phyloP scores from a whole-genome alignment of 768 basidiomycete genomes.

The Cystoderma amianthinum region DNA sequence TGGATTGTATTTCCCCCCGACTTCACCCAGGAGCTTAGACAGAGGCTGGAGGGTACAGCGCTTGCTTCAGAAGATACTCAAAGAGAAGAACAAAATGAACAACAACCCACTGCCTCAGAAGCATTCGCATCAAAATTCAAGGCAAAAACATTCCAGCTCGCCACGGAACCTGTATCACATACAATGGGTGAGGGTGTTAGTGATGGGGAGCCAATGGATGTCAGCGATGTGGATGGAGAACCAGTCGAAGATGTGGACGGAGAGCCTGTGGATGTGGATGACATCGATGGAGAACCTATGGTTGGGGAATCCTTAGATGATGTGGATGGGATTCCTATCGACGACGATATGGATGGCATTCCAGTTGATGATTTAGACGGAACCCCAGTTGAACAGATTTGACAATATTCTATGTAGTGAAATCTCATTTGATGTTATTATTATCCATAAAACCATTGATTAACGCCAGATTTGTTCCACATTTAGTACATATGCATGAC shows the following conservation, averaged over 20 bases:
- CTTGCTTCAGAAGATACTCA: slow-evolving; percentile 18
- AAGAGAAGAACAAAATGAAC: slow-evolving; percentile 19
- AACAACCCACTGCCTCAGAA: slow-evolving; percentile 17
- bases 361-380: slow-evolving; percentile 37
- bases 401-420: no score
- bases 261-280: slow-evolving; percentile 27
- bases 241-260: slow-evolving; percentile 48
- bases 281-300: slow-evolving; percentile 18
- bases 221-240: slow-evolving; percentile 22
- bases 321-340: slow-evolving; percentile 31
- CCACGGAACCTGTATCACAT: slow-evolving; percentile 30
- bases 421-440: no score
- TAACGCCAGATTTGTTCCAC: neutral
- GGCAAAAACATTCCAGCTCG: slow-evolving; percentile 70
- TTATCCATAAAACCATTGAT: no score
- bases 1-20: slow-evolving; percentile 96
- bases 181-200: slow-evolving; percentile 19
- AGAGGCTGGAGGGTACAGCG: slow-evolving; percentile 61
- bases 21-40: slow-evolving; percentile 67
- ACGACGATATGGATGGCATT: slow-evolving; percentile 27
- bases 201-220: slow-evolving; percentile 31
- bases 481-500: neutral
- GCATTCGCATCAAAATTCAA: slow-evolving; percentile 63
- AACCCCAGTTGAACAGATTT: slow-evolving; percentile 26
- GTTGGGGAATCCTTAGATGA: slow-evolving; percentile 20